Evolutionary conservation across 352 stramenopile species (phyloP).

Genomic region (Aphanomyces astaci): DNA sequence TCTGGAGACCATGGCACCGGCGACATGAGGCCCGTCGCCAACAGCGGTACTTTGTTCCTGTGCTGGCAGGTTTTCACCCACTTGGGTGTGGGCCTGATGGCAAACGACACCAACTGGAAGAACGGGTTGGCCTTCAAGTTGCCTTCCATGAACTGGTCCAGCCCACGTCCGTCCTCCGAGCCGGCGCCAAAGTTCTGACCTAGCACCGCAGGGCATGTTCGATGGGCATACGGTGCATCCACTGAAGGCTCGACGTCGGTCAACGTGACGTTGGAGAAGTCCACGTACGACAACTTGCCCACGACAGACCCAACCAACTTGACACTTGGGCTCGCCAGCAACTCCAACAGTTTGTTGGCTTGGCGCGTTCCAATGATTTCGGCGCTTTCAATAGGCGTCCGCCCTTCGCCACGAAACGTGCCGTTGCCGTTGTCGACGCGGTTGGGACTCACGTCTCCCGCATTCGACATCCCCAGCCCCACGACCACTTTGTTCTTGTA

Average conservation of each 20-base stretch:
- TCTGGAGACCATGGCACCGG: constrained; percentile 36
- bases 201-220: constrained; percentile 40
- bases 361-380: constrained; percentile 41
- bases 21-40: constrained; percentile 36
- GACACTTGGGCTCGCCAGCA: constrained; percentile 27
- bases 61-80: constrained; percentile 41
- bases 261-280: constrained; percentile 40
- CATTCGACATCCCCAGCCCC: constrained; percentile 40
- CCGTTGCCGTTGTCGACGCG: constrained; percentile 39
- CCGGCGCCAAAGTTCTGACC: constrained; percentile 47
- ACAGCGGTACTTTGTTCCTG: constrained; percentile 33
- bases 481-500: constrained; percentile 28
- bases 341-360: constrained; percentile 27
- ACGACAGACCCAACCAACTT: constrained; percentile 28
- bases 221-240: constrained; percentile 27
- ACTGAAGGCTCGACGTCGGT: constrained; percentile 24
- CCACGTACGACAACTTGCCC: constrained; percentile 37
- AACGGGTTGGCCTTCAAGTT: constrained; percentile 32
- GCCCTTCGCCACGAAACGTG: constrained; percentile 37
- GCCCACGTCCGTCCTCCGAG: constrained; percentile 39
- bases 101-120: constrained; percentile 23
- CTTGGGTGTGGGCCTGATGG: constrained; percentile 30
- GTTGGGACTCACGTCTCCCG: constrained; percentile 42
- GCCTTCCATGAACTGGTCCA: constrained; percentile 31
- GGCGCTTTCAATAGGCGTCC: constrained; percentile 30